A percentile compares a stretch with the other conserved stretches of the same genome.
Conservation (phyloP, 129 eudicot species). For the Smallanthus sonchifolius region DNA sequence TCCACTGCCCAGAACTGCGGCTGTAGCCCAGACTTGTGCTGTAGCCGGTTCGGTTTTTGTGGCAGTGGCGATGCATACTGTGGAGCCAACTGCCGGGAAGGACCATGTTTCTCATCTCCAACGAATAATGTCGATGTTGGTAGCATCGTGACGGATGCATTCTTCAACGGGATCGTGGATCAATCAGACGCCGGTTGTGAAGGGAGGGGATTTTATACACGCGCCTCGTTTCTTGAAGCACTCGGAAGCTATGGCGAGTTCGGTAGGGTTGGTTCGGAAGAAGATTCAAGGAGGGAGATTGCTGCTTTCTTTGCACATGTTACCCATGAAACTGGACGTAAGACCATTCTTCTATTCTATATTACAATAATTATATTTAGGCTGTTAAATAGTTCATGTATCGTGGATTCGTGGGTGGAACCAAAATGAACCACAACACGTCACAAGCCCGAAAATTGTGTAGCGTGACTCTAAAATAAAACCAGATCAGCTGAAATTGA, state of each 20-base stretch:
- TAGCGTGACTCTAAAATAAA: too few species aligned
- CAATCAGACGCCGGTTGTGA: conserved; percentile 17
- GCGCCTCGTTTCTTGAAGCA: conserved; percentile 31
- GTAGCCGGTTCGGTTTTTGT: conserved; percentile 27
- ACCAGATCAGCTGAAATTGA: too few species aligned
- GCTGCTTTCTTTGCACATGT: conserved; percentile 50
- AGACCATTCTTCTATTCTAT: neutral
- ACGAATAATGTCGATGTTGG: conserved; percentile 20
- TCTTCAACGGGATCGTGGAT: conserved; percentile 32
- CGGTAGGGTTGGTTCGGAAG: conserved; percentile 33
- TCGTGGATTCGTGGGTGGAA: too few species aligned
- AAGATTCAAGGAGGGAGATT: conserved; percentile 38
- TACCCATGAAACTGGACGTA: conserved; percentile 51
- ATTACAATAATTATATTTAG: too few species aligned
- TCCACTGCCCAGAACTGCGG: conserved; percentile 30
- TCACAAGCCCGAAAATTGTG: too few species aligned
- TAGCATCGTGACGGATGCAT: conserved; percentile 35
- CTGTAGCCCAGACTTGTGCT: conserved; percentile 30
- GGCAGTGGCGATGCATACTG: conserved; percentile 24
- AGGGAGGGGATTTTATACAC: conserved; percentile 24
- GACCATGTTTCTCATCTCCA: conserved; percentile 29
- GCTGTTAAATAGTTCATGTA: too few species aligned
- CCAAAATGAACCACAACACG: too few species aligned
- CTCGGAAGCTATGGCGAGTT: conserved; percentile 14
- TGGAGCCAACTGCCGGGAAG: conserved; percentile 30